These are phyloP conservation scores for Aspergillus cristatus DNA, from an alignment of 495 filamentous ascomycete species.

Conservation along the genomic window DNA sequence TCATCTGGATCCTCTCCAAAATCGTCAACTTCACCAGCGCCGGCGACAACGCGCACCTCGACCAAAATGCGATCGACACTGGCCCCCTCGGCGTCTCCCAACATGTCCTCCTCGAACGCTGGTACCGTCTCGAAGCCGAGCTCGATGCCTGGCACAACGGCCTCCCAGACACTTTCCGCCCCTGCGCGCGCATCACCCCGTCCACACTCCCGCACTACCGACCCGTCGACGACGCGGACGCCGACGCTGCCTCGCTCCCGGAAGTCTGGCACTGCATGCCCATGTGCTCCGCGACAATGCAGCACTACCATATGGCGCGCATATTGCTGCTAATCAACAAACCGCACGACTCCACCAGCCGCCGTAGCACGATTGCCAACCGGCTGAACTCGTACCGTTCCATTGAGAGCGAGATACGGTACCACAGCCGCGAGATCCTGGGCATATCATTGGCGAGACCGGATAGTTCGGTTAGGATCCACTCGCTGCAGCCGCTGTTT, in stretches of 20 bases:
- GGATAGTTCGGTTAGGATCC: constrained; percentile 47
- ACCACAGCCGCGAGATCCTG: constrained; percentile 50
- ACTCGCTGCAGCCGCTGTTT: constrained; percentile 53
- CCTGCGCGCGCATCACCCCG: constrained; percentile 35
- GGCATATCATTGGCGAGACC: constrained; percentile 46
- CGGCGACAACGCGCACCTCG: constrained; percentile 36
- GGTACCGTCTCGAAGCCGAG: constrained; percentile 45
- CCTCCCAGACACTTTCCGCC: constrained; percentile 47
- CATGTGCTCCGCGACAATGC: constrained; percentile 56
- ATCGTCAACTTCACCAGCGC: constrained; percentile 53
- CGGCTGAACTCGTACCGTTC: constrained; percentile 45
- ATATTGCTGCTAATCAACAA: constrained; percentile 55
- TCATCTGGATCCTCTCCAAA: constrained; percentile 55
- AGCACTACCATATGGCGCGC: constrained; percentile 56
- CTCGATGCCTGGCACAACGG: constrained; percentile 51
- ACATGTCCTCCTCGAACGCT: constrained; percentile 45
- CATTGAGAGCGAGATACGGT: constrained; percentile 43
- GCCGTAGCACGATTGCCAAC: constrained; percentile 39
- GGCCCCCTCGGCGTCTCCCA: constrained; percentile 42
- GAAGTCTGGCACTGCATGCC: constrained; percentile 56
- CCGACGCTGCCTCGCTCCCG: constrained; percentile 31
- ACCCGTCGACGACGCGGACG: constrained; percentile 12
- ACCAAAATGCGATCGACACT: constrained; percentile 20
- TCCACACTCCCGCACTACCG: constrained; percentile 11
- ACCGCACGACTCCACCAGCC: constrained; percentile 46